phyloP scores from a whole-genome alignment of 345 rosid species.

The Mercurialis annua region DNA sequence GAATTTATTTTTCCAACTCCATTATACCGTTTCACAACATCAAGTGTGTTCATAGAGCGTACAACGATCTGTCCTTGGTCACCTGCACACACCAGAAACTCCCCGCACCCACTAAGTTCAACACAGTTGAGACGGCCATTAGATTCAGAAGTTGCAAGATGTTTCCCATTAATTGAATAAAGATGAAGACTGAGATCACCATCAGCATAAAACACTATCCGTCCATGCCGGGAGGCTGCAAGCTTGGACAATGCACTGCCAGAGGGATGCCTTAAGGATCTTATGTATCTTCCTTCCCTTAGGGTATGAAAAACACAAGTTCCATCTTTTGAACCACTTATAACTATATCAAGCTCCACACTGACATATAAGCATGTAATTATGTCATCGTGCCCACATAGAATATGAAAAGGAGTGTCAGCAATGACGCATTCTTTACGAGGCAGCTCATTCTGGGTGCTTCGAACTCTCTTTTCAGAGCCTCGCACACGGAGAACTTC shows the following conservation, averaged over 20 bases:
- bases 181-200: conserved; percentile 88
- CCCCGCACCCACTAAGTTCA: conserved; percentile 83
- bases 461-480: conserved; percentile 65
- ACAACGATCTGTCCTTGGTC: conserved; percentile 95
- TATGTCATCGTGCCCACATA: conserved; percentile 92
- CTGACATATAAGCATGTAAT: conserved; percentile 84
- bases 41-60: conserved; percentile 88
- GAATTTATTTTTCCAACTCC: conserved; percentile 85
- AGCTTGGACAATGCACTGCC: conserved; percentile 83
- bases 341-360: conserved; percentile 85
- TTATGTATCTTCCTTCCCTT: conserved; percentile 83
- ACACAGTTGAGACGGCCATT: conserved; percentile 88
- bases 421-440: conserved; percentile 69
- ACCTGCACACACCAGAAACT: conserved; percentile 86
- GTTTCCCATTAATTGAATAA: conserved; percentile 89
- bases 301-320: conserved; percentile 89
- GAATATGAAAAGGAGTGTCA: conserved; percentile 91
- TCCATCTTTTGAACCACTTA: conserved; percentile 98
- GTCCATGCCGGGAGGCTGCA: conserved; percentile 80
- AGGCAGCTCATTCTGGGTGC: conserved; percentile 42
- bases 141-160: conserved; percentile 83
- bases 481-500: conserved; percentile 55
- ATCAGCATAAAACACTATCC: conserved; percentile 73
- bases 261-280: conserved; percentile 82
- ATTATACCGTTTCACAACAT: conserved; percentile 60